Conservation (phyloP, 345 rosid species). For the Citrus cavaleriei region DNA sequence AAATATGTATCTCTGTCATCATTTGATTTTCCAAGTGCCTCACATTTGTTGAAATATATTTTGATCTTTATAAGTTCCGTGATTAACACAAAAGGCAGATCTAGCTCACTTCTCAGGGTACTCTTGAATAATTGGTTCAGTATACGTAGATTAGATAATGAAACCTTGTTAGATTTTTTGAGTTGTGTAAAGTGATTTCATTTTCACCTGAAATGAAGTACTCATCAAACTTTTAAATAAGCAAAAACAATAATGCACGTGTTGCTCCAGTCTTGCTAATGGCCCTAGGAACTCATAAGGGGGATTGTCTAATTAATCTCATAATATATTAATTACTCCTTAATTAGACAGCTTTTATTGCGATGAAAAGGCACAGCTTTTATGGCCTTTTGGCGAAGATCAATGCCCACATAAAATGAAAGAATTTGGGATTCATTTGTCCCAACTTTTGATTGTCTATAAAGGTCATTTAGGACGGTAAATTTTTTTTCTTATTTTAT, state of each 20-base stretch:
- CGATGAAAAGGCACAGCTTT: slow-evolving; percentile 1
- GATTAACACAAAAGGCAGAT: not conserved
- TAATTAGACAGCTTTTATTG: not conserved
- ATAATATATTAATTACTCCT: not conserved
- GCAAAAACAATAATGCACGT: not conserved
- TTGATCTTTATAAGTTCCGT: not conserved
- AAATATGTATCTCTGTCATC: too few species aligned
- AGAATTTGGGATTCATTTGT: not conserved
- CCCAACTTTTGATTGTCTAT: not conserved
- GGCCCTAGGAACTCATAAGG: not conserved
- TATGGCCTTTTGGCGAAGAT: not conserved
- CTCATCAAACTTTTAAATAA: not conserved
- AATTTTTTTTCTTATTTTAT: too few species aligned
- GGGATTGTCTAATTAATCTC: not conserved
- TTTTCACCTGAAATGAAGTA: not conserved
- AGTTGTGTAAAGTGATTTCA: not conserved
- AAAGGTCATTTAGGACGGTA: not conserved
- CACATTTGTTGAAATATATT: not conserved
- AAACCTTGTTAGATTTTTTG: too few species aligned
- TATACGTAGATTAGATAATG: not conserved
- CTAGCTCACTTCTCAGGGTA: not conserved
- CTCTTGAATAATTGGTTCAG: not conserved
- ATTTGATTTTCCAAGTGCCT: not conserved
- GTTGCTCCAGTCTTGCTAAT: too few species aligned
- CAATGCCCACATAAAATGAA: too few species aligned